Evolutionary conservation across 495 filamentous ascomycete species (phyloP).

Genomic region (Elaphomyces granulatus): DNA sequence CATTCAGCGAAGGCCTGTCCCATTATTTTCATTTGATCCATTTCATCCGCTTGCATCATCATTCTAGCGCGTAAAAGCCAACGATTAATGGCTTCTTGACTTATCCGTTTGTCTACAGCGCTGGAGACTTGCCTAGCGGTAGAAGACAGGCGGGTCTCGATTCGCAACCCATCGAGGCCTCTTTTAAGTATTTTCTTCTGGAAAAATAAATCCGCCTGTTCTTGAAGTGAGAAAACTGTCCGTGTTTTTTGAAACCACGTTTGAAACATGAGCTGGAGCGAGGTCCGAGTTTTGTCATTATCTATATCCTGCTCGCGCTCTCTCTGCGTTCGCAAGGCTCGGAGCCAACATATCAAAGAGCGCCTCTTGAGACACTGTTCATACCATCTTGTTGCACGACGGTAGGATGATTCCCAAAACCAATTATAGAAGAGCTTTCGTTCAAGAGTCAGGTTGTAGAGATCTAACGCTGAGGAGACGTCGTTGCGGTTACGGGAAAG

Average conservation of each 20-base stretch:
- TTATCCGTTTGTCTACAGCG: constrained; percentile 34
- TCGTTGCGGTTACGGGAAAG: constrained; percentile 18
- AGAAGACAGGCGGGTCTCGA: constrained; percentile 33
- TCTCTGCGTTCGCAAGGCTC: constrained; percentile 28
- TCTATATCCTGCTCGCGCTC: constrained; percentile 30
- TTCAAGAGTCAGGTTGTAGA: constrained; percentile 29
- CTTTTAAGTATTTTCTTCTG: constrained; percentile 18
- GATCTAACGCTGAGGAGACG: constrained; percentile 26
- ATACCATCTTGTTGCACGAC: constrained; percentile 39
- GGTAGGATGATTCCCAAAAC: constrained; percentile 41
- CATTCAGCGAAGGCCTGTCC: constrained; percentile 48
- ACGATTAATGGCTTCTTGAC: constrained; percentile 31
- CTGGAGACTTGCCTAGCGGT: constrained; percentile 30
- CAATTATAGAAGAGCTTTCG: constrained; percentile 34
- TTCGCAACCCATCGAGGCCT: constrained; percentile 25
- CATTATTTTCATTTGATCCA: constrained; percentile 38
- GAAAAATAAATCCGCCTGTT: constrained; percentile 20
- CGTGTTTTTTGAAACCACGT: constrained; percentile 20
- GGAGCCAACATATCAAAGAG: constrained; percentile 32
- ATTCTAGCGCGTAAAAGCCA: constrained; percentile 39
- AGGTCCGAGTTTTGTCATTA: constrained; percentile 14
- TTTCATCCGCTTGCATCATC: constrained; percentile 37
- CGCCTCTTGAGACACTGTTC: constrained; percentile 33
- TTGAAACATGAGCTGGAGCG: constrained; percentile 17
- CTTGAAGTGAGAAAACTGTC: constrained; percentile 15